A percentile compares a stretch with the other conserved stretches of the same genome.
Conservation (phyloP, 345 rosid species). For the Camelina laxa region DNA sequence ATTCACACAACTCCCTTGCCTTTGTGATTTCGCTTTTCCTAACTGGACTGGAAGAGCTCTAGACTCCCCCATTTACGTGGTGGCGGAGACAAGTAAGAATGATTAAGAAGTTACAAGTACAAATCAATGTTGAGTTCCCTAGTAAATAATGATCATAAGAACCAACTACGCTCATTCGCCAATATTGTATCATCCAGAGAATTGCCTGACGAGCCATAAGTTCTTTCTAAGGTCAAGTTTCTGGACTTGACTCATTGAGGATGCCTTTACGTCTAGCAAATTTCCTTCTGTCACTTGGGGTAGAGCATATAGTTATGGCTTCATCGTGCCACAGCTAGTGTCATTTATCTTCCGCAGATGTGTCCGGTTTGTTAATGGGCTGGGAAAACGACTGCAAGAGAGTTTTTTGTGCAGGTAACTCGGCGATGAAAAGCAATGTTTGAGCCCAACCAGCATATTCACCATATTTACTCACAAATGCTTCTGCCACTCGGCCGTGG, state of each 20-base stretch:
- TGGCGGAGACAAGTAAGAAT: no score
- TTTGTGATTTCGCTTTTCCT: neutral
- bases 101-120: conserved; percentile 25
- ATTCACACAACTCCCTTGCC: neutral
- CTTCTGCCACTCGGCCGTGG: conserved; percentile 75
- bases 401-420: conserved; percentile 82
- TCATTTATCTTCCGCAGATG: conserved; percentile 36
- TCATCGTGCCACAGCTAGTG: conserved; percentile 8
- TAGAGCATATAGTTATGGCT: conserved; percentile 25
- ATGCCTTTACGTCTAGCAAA: conserved; percentile 5
- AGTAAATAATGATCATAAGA: neutral
- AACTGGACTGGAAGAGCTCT: neutral
- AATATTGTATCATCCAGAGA: neutral
- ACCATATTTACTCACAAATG: conserved; percentile 91
- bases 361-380: conserved; percentile 43
- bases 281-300: neutral
- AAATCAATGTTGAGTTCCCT: neutral
- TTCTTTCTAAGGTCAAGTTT: neutral
- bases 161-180: neutral
- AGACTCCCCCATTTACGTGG: no score
- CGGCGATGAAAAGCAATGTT: conserved; percentile 86
- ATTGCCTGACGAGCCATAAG: neutral
- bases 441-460: conserved; percentile 99
- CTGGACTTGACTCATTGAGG: neutral
- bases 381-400: conserved; percentile 57